Evolutionary conservation across 331 rosid species (phyloP).

Genomic region (Arachis monticola): DNA sequence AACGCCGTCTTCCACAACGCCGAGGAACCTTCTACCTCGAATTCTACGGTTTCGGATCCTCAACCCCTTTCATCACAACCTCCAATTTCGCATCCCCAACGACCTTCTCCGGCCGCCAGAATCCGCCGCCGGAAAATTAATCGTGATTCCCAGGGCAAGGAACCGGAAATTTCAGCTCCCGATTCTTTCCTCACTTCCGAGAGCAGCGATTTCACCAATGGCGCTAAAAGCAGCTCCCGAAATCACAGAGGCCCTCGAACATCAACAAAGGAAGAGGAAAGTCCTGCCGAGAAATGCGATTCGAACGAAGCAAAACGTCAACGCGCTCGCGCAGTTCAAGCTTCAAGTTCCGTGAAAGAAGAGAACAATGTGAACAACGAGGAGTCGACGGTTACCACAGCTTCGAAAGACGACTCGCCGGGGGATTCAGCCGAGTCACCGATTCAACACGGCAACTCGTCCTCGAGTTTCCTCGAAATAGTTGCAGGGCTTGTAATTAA

Average conservation of each 20-base stretch:
- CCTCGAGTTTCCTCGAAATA: slow-evolving; percentile 48
- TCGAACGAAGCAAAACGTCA: slow-evolving; percentile 32
- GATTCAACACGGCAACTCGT: slow-evolving; percentile 40
- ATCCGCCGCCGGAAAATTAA: slow-evolving; percentile 52
- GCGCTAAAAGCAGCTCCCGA: slow-evolving; percentile 33
- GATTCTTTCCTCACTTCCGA: slow-evolving; percentile 37
- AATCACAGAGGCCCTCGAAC: slow-evolving; percentile 1
- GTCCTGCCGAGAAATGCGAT: slow-evolving; percentile 29
- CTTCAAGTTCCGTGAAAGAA: slow-evolving; percentile 24
- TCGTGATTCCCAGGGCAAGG: slow-evolving; percentile 14
- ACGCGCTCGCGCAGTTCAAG: slow-evolving; percentile 1
- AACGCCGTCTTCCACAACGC: slow-evolving; percentile 34
- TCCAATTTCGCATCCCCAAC: slow-evolving; percentile 5
- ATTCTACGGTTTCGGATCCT: slow-evolving; percentile 32
- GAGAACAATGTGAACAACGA: slow-evolving; percentile 46
- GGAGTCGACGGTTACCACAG: slow-evolving; percentile 59
- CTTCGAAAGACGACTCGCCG: slow-evolving; percentile 33
- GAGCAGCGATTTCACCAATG: slow-evolving; percentile 23
- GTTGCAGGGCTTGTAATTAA: slow-evolving; percentile 56
- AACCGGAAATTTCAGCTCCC: slow-evolving; percentile 21
- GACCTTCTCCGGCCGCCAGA: slow-evolving; percentile 34
- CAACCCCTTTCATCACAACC: slow-evolving; percentile 20
- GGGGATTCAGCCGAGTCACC: slow-evolving; percentile 53
- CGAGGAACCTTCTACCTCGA: slow-evolving; percentile 52
- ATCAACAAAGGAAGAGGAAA: slow-evolving; percentile 39